Evolutionary conservation across 177 flowering plant species (phyloP), one percentile per base, ranked within the genome.

Genomic region (Vitis hybrid): DNA sequence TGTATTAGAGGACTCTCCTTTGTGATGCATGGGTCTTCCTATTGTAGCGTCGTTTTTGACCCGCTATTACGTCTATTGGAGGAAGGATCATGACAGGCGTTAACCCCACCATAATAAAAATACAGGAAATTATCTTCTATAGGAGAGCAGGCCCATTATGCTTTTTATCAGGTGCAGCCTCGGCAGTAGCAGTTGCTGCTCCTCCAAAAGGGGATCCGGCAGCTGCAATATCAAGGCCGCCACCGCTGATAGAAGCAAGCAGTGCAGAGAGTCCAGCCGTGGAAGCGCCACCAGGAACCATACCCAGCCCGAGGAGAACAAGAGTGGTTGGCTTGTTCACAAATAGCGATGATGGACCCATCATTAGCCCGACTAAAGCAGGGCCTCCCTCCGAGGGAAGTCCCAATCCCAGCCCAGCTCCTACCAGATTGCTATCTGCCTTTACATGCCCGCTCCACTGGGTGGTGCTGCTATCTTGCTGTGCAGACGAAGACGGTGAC

Each of bases 221-320:
- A 7, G 70, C 62, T 2, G 62, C 69, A 11, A 71, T 64, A 12
- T 69, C 64, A 66, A 64, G 70, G 55, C 71, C 81, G n/a, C 76
- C 78, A 15, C 82, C 83, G 2, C 78, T 81, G 12, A 82, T 69
- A 3, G 86, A 76, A 50, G 54, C 66, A 34, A 87, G 59, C 15
- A 79, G 67, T 14, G 86, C 86, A 11, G 91, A 82, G 3, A 78
- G 70, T 1, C 80, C 81, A 10, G 56, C 56, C 0, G 78, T 55
- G 17, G 83, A 32, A 60, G 72, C 67, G 5, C 71, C 80, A 3
- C 63, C 72, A 2, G 56, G 66, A 26, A 75, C 83, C 17, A 78
- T 68, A 54, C 91, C 85, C 23, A 87, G 70, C 1, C 88, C 91
- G 3, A 87, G 85, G 51, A 87, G 73, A 69, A 85, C 91, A 17